phyloP scores from a whole-genome alignment of 2,329 filamentous ascomycete species.

The Immersiporthe knoxdaviesiana region DNA sequence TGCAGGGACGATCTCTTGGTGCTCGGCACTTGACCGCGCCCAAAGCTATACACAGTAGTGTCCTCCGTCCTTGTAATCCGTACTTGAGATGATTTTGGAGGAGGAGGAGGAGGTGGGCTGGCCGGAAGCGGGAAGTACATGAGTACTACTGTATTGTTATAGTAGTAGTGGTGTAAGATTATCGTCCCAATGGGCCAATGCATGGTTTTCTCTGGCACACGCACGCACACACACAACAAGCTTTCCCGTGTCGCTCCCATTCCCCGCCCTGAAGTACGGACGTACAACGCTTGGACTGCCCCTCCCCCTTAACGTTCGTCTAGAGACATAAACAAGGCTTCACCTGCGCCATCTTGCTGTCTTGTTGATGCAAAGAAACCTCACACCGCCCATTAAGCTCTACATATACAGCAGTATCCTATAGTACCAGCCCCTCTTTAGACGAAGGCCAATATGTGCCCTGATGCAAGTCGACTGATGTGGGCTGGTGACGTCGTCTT shows the following conservation, averaged over 20 bases:
- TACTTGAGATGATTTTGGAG: not conserved
- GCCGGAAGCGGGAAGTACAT: constrained; percentile 17
- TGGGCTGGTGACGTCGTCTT: not conserved
- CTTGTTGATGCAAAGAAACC: not conserved
- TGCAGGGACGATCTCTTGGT: constrained; percentile 28
- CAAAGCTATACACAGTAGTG: not conserved
- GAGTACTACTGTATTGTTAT: not conserved
- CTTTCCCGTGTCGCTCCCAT: constrained; percentile 11
- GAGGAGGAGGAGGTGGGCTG: no score
- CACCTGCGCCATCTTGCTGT: not conserved
- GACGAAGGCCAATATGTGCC: not conserved
- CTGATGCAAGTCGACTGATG: not conserved
- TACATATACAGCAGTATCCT: no score
- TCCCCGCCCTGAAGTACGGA: not conserved
- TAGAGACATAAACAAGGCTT: not conserved
- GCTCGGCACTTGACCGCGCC: constrained; percentile 28
- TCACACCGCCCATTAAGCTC: not conserved
- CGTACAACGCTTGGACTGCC: not conserved
- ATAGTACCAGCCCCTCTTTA: not conserved
- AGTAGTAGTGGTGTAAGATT: not conserved
- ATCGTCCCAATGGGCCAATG: not conserved
- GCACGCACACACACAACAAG: not conserved
- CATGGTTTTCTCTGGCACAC: not conserved
- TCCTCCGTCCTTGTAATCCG: no score
- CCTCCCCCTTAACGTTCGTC: not conserved